Evolutionary conservation across 2,329 filamentous ascomycete species (phyloP), one percentile per base, ranked within the genome.

Genomic region (Aschersonia sp.): DNA sequence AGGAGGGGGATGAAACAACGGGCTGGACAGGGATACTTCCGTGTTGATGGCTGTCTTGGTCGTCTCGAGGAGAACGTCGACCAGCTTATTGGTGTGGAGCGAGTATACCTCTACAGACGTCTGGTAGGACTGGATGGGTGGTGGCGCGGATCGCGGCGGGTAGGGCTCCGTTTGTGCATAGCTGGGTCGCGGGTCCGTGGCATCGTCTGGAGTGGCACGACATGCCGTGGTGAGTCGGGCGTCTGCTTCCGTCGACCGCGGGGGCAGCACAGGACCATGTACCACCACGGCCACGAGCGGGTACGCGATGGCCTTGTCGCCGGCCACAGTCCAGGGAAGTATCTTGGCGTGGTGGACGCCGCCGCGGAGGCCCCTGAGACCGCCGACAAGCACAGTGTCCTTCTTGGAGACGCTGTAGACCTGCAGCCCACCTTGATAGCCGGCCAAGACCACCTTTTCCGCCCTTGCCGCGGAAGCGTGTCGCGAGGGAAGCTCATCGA

Each of bases 61-160:
- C 42, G 83, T 80, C 56, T 81, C 76, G 51, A 94, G 81, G 7
- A 97, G 69, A 0, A 85, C 83, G 30, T 81, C 76, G 47, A 96
- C 66, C 48, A 78, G 76, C 51, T 77, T 73, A 56, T 81, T 81
- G n/a, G 81, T 85, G 55, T 77, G 79, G 50, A 97, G 68, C 1
- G 89, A 96, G 63, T 90, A 94, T 0, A 97, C 70, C 55, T 96
- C 87, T 5, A 95, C 87, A 0, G 83, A 83, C 0, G 89, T 96
- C 63, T 94, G 88, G 58, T 90, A 94, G 44, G 74, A 73, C 45
- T 78, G 75, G 50, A 81, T 69, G 5, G 61, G 55, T 40, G 66
- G 54, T 40, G 66, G 54, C 40, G 59, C 51, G 47, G 59, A 55
- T 47, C 63, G 66, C 35, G 56, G 65, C 47, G 62, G 56, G 48